Evolutionary conservation across 352 stramenopile genomes (phyloP), one percentile per base, ranked within the genome.

Genomic region (Phytophthora rubi): DNA sequence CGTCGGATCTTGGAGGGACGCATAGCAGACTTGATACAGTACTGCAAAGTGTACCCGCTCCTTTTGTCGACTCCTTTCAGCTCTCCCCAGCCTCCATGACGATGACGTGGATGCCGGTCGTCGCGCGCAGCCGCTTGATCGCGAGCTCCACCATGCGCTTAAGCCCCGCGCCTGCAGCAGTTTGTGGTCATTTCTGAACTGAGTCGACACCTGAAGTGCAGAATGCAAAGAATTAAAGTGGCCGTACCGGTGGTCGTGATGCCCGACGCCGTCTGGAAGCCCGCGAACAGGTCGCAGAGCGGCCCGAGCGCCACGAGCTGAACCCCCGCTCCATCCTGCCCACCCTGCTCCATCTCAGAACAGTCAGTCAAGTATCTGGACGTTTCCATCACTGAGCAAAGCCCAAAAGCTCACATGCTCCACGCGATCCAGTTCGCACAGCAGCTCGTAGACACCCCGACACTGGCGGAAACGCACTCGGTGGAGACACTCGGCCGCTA

Each of bases 71-170:
- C 23, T 26, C 23, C 23, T 26, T 26, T 39, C 13, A 65, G 9
- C 39, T 65, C 45, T n/a, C n/a, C 37, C 71, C 52, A 5, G 35
- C 28, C 16, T 67, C 18, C 9, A 80, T 65, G 39, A 76, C 59
- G 23, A 18, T 72, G 26, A 80, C 48, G 8, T 62, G 55, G 44
- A 75, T 63, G 13, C 52, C 62, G n/a, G 69, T 68, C 2, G 65
- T 83, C 6, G 59, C 72, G 23, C 67, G 72, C 26, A 85, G 58
- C 21, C 75, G 79, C 63, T 83, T 77, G 49, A 89, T 59, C 12
- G 81, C 77, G n/a, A 89, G 72, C n/a, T 87, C 71, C 21, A 89
- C 54, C 70, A 86, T 75, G n/a, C 81, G 81, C 59, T 76, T 75
- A 15, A 87, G 64, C 3, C 81, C 81, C 2, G 74, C 63, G 53